Conservation (phyloP, 2,329 filamentous ascomycete genomes). For the Monilinia aucupariae region DNA sequence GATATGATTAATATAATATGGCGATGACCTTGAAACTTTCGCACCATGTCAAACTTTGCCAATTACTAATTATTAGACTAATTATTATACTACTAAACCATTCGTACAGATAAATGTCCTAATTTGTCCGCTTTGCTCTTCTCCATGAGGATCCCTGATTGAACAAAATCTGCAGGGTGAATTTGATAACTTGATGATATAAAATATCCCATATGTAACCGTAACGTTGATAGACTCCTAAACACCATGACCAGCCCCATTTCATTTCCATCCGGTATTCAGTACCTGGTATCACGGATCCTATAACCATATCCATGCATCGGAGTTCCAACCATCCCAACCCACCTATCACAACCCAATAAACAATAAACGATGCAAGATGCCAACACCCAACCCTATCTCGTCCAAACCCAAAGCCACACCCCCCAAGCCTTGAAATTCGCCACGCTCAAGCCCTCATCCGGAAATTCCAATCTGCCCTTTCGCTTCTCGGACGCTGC, state of each 20-base stretch:
- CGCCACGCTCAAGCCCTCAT: slow-evolving; percentile 32
- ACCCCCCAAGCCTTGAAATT: slow-evolving; percentile 30
- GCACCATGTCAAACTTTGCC: too few relatives aligned
- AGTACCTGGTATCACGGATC: neutral
- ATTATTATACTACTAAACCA: neutral
- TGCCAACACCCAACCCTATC: slow-evolving; percentile 22
- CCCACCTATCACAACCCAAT: neutral
- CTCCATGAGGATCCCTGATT: neutral
- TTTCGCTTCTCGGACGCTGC: slow-evolving; percentile 33
- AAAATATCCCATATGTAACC: neutral
- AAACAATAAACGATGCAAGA: too few relatives aligned
- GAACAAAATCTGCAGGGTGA: too few relatives aligned
- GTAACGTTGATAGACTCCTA: neutral
- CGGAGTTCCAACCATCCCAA: too few relatives aligned
- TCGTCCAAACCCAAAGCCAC: slow-evolving; percentile 38
- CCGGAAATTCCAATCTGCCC: slow-evolving; percentile 36
- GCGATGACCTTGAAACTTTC: too few relatives aligned
- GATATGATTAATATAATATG: too few relatives aligned
- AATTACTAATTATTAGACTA: too few relatives aligned
- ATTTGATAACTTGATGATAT: neutral
- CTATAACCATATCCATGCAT: neutral
- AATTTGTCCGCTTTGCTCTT: neutral
- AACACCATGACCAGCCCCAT: neutral
- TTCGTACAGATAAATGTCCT: neutral
- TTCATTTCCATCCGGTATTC: neutral